A percentile compares a stretch with the other conserved stretches of the same genome.
phyloP scores from a whole-genome alignment of 108 stramenopile species.

The Cyclotella choctawhatcheeana region DNA sequence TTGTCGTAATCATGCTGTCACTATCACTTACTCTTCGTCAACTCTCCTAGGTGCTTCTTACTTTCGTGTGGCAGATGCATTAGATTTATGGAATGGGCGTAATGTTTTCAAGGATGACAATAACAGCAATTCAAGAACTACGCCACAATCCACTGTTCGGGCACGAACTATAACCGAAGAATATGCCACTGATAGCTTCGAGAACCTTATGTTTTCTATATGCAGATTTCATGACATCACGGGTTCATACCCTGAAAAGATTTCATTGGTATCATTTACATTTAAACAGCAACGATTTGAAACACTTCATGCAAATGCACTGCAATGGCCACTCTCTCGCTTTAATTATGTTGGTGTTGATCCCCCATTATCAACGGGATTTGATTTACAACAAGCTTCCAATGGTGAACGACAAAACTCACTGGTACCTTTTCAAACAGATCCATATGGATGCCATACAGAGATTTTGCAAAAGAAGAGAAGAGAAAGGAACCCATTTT shows the following conservation, averaged over 20 bases:
- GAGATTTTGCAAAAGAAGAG: constrained; percentile 83
- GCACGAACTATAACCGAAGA: constrained; percentile 88
- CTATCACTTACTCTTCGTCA: too few relatives aligned
- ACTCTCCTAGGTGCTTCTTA: constrained; percentile 81
- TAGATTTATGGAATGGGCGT: constrained; percentile 73
- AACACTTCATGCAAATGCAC: constrained; percentile 80
- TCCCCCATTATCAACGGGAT: constrained; percentile 83
- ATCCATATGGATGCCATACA: constrained; percentile 94
- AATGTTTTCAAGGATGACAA: constrained; percentile 27
- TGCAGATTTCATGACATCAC: constrained; percentile 95
- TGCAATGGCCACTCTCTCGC: constrained; percentile 78
- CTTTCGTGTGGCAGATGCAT: constrained; percentile 85
- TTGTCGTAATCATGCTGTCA: too few relatives aligned
- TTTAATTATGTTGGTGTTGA: constrained; percentile 90
- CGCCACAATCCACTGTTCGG: constrained; percentile 55
- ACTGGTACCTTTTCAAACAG: constrained; percentile 80
- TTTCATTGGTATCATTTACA: constrained; percentile 93
- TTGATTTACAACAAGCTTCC: constrained; percentile 64
- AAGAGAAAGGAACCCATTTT: constrained; percentile 88
- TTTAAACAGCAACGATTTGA: constrained; percentile 93
- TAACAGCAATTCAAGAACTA: not conserved
- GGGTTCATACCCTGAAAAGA: constrained; percentile 86
- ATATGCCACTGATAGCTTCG: constrained; percentile 96
- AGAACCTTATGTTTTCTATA: constrained; percentile 96
- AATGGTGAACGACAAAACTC: constrained; percentile 83